These are phyloP conservation scores for Apiospora kogelbergensis DNA, from an alignment of 2,329 filamentous ascomycete genomes.

Conservation along the genomic window DNA sequence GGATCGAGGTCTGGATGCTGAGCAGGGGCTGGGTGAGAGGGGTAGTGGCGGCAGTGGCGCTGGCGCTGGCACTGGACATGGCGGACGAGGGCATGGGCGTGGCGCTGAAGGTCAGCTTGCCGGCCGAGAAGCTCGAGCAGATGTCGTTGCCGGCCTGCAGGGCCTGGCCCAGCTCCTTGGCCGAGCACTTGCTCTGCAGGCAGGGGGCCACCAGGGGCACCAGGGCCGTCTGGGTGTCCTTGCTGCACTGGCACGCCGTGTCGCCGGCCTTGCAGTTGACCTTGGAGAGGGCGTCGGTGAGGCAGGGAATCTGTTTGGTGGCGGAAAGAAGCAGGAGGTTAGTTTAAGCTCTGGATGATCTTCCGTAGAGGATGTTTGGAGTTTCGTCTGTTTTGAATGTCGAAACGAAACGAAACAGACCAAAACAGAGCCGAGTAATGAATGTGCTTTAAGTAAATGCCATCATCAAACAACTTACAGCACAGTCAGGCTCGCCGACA, in stretches of 20 bases:
- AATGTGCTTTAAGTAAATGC: too few relatives aligned
- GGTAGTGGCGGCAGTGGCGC: background rate
- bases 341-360: background rate
- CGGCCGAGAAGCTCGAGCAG: conserved; percentile 5
- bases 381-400: background rate
- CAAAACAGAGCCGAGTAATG: background rate
- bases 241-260: background rate
- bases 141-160: background rate
- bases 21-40: background rate
- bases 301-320: background rate
- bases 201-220: background rate
- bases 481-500: background rate
- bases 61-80: background rate
- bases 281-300: background rate
- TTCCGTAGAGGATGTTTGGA: background rate
- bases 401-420: background rate
- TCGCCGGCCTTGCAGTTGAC: background rate
- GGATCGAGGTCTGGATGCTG: conserved; percentile 3
- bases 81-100: background rate
- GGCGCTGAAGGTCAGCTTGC: background rate
- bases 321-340: background rate
- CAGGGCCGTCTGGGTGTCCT: background rate
- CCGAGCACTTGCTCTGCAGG: background rate
- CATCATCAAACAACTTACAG: background rate
- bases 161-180: background rate